These are phyloP conservation scores for Ogataea pilisensis DNA, from an alignment of 805 yeast species.

Conservation along the genomic window DNA sequence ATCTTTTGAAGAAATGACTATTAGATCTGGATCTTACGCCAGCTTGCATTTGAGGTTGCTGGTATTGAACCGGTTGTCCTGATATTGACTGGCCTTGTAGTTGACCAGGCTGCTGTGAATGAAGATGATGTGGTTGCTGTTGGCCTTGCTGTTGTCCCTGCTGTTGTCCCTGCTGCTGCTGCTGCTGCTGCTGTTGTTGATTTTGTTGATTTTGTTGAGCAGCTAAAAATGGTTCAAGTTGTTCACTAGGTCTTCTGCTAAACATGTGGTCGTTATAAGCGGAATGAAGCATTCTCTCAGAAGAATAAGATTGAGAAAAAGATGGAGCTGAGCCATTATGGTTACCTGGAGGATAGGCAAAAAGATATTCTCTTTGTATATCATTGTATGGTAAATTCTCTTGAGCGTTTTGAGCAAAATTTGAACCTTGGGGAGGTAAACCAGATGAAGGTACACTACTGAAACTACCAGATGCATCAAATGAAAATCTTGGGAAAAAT, in stretches of 20 bases:
- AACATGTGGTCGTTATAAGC: conserved; percentile 22
- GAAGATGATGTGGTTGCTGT: conserved; percentile 13
- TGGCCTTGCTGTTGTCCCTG: conserved; percentile 13
- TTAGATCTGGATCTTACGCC: conserved; percentile 25
- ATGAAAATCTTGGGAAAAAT: conserved; percentile 28
- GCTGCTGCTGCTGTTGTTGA: conserved; percentile 11
- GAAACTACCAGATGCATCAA: conserved; percentile 21
- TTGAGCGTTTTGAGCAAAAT: conserved; percentile 12
- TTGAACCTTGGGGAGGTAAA: conserved; percentile 8
- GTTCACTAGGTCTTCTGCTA: conserved; percentile 45
- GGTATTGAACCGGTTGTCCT: conserved; percentile 4
- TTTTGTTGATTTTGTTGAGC: conserved; percentile 11
- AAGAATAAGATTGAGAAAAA: conserved; percentile 23
- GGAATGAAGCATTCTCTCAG: conserved; percentile 22
- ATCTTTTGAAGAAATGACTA: conserved; percentile 27
- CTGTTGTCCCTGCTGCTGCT: conserved; percentile 12
- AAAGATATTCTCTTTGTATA: conserved; percentile 25
- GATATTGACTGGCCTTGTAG: conserved; percentile 1
- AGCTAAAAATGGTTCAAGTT: conserved; percentile 44
- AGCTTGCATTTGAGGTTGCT: conserved; percentile 11
- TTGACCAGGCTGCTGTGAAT: conserved; percentile 1
- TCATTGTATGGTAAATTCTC: conserved; percentile 23
- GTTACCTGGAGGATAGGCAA: conserved; percentile 21
- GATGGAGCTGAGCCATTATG: conserved; percentile 17
- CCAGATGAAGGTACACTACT: conserved; percentile 10